These are phyloP conservation scores for Acacia confusa DNA, from an alignment of 306 rosid species.

Conservation along the genomic window DNA sequence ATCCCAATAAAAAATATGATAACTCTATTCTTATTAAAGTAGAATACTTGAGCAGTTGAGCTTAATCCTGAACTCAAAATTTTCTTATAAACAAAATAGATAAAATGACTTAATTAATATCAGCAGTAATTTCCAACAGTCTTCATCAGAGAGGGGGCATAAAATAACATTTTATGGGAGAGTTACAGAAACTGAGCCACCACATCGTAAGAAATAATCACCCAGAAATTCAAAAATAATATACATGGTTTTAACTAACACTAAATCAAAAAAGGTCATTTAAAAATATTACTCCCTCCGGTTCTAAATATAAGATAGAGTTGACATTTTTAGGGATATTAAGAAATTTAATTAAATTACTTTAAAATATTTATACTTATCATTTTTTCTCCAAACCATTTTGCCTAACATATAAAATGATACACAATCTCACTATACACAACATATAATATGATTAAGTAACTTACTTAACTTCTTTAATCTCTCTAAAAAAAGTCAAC, in stretches of 20 bases:
- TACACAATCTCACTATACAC: too few relatives aligned
- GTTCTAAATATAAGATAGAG: too few relatives aligned
- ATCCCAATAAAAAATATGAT: background rate
- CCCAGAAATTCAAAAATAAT: background rate
- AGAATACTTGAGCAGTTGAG: background rate
- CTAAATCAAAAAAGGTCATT: background rate
- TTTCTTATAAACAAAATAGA: background rate
- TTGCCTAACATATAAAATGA: too few relatives aligned
- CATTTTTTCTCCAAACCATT: too few relatives aligned
- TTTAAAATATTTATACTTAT: too few relatives aligned
- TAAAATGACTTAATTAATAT: background rate
- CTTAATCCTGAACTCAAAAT: background rate
- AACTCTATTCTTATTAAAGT: background rate
- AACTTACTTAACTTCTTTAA: too few relatives aligned
- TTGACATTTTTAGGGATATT: too few relatives aligned
- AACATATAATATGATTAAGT: too few relatives aligned
- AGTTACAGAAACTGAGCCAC: constrained; percentile 1
- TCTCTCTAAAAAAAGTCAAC: too few relatives aligned
- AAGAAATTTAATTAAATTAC: too few relatives aligned
- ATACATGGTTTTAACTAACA: background rate
- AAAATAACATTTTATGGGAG: constrained; percentile 1
- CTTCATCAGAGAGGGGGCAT: background rate
- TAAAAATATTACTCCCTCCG: background rate
- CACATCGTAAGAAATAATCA: background rate
- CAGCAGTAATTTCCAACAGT: background rate